Base-by-base conservation (phyloP, 176 grass and related monocot genomes). In the Rhynchospora pubera region DNA sequence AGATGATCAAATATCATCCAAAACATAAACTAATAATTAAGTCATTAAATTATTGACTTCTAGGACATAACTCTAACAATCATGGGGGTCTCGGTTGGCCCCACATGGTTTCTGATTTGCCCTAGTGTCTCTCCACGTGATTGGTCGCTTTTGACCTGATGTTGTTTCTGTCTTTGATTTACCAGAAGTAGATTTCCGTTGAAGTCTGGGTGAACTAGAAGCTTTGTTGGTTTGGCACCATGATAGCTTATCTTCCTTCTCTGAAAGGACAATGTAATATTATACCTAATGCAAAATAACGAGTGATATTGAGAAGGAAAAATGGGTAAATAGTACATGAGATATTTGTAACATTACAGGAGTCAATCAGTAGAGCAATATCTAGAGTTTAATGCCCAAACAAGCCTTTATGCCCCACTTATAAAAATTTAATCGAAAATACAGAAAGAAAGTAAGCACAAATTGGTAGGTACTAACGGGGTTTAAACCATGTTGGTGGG, bases 61-160 rank as follows among this genome's bases (percentile, higher is more conserved):
- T n/a, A n/a, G n/a, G n/a, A n/a, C n/a, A n/a, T n/a, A n/a, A n/a
- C n/a, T n/a, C n/a, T n/a, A n/a, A n/a, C n/a, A n/a, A n/a, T n/a
- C n/a, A 84, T 91, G 91, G 44, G 85, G 91, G 85, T 97, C 89
- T 62, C 87, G 91, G 82, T 97, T 85, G 19, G 80, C 83, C 80
- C 80, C 77, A n/a, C 81, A 84, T 80, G 87, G 83, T 89, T 91
- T 91, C 82, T 91, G 90, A 79, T 26, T 56, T 18, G 66, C 85
- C 70, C 87, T 79, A 52, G 91, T 93, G 50, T 87, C 91, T 58
- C 93, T 93, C 93, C 91, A 97, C 53, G 83, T 85, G 80, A 45
- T 80, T 65, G 81, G 79, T 61, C 46, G 45, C 9, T 42, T 83
- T 26, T 77, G 12, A 46, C 81, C 80, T 46, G 80, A 81, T 88